These are phyloP conservation scores for Phalaenopsis equestris DNA, from an alignment of 106 monocot genomes.

Conservation along the genomic window DNA sequence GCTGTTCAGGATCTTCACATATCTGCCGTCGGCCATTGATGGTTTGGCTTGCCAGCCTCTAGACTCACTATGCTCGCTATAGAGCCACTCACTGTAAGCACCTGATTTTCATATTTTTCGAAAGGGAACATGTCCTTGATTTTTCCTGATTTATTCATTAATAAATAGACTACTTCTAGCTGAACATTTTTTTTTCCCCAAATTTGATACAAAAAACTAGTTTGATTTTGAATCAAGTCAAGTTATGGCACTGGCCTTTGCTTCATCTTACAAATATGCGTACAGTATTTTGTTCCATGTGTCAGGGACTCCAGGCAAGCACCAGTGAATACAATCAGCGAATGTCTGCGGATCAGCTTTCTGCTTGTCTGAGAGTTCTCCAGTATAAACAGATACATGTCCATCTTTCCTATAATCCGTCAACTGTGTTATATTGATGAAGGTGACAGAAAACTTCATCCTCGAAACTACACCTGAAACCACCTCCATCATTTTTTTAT, in stretches of 20 bases:
- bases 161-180: too few species aligned
- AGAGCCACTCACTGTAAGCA: too few species aligned
- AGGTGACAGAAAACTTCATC: constrained; percentile 51
- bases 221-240: not conserved
- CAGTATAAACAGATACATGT: constrained; percentile 44
- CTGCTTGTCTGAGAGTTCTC: constrained; percentile 29
- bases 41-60: too few species aligned
- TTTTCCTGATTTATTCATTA: too few species aligned
- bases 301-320: constrained; percentile 67
- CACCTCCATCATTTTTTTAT: constrained; percentile 56
- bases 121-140: too few species aligned
- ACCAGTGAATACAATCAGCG: constrained; percentile 76
- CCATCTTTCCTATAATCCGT: constrained; percentile 63
- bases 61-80: too few species aligned
- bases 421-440: constrained; percentile 67
- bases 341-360: constrained; percentile 28
- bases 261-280: constrained; percentile 36
- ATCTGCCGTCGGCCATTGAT: too few species aligned
- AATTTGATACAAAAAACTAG: constrained; percentile 1
- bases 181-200: too few species aligned
- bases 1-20: too few species aligned
- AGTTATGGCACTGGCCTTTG: not conserved
- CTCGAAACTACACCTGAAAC: constrained; percentile 31
- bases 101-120: too few species aligned
- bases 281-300: constrained; percentile 65